Conservation (phyloP, 306 rosid genomes). For the Astragalus membranaceus region DNA sequence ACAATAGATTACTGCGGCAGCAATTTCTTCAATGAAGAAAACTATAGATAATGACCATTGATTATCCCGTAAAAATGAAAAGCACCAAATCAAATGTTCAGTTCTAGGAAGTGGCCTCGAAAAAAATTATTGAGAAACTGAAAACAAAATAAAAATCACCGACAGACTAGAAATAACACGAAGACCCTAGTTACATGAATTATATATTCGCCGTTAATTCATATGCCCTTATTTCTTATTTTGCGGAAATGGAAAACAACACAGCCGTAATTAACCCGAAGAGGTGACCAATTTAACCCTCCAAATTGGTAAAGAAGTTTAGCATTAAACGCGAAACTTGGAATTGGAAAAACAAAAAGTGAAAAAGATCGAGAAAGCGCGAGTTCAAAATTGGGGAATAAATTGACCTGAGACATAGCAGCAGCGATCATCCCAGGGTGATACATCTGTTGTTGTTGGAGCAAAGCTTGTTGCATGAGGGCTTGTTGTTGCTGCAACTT, state of each 20-base stretch:
- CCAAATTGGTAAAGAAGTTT: neutral
- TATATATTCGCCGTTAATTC: neutral
- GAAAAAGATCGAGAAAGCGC: neutral
- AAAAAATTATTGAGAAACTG: neutral
- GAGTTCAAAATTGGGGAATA: neutral
- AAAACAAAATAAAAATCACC: neutral
- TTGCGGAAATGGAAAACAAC: neutral
- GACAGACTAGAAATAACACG: neutral
- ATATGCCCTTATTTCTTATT: neutral
- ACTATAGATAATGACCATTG: neutral
- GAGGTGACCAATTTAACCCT: neutral
- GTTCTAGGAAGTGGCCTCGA: neutral
- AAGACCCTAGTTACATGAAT: neutral
- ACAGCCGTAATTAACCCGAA: neutral
- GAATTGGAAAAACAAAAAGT: neutral
- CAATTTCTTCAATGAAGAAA: neutral
- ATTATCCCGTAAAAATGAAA: neutral
- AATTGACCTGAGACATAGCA: conserved; percentile 58
- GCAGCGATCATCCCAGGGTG: conserved; percentile 76
- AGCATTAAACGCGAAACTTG: neutral
- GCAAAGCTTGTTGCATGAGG: conserved; percentile 70
- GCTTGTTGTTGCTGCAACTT: conserved; percentile 64
- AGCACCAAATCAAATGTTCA: neutral
- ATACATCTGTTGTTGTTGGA: conserved; percentile 69
- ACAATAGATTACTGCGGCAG: neutral